These are phyloP conservation scores for Boletus subcaerulescens DNA, from an alignment of 768 basidiomycete species.

Conservation along the genomic window DNA sequence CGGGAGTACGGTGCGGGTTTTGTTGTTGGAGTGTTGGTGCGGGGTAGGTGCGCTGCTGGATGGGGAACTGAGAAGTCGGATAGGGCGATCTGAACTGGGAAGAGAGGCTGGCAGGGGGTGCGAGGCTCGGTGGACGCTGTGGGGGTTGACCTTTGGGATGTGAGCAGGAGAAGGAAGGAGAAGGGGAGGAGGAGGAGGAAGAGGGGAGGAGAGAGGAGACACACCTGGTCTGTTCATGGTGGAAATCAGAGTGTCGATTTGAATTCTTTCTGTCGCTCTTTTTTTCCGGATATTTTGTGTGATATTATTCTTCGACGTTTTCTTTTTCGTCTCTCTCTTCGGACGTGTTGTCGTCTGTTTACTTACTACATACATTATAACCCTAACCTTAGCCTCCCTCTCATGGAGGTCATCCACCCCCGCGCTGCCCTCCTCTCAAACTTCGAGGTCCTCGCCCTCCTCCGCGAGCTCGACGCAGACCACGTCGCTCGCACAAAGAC, in stretches of 20 bases:
- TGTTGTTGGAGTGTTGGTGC: slow-evolving; percentile 50
- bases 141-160: slow-evolving; percentile 66
- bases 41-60: slow-evolving; percentile 30
- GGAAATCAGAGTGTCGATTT: slow-evolving; percentile 1
- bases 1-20: slow-evolving; percentile 57
- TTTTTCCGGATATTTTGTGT: slow-evolving; percentile 1
- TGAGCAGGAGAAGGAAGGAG: slow-evolving; percentile 13
- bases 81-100: slow-evolving; percentile 59
- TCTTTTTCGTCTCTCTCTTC: slow-evolving; percentile 11
- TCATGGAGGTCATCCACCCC: slow-evolving; percentile 39
- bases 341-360: slow-evolving; percentile 30
- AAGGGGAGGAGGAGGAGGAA: neutral
- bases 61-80: slow-evolving; percentile 36
- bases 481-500: slow-evolving; percentile 68
- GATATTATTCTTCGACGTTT: neutral
- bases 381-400: slow-evolving; percentile 18
- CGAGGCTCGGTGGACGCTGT: slow-evolving; percentile 74
- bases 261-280: slow-evolving; percentile 8
- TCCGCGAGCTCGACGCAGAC: slow-evolving; percentile 73
- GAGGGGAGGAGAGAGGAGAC: slow-evolving; percentile 7
- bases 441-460: slow-evolving; percentile 76
- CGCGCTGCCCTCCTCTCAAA: slow-evolving; percentile 85
- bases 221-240: slow-evolving; percentile 62
- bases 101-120: slow-evolving; percentile 58
- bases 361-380: too few species aligned